Percentiles rank a stretch among this genome's conserved stretches.
phyloP scores from a whole-genome alignment of 2,329 filamentous ascomycete species.

The Beauveria caledonica region DNA sequence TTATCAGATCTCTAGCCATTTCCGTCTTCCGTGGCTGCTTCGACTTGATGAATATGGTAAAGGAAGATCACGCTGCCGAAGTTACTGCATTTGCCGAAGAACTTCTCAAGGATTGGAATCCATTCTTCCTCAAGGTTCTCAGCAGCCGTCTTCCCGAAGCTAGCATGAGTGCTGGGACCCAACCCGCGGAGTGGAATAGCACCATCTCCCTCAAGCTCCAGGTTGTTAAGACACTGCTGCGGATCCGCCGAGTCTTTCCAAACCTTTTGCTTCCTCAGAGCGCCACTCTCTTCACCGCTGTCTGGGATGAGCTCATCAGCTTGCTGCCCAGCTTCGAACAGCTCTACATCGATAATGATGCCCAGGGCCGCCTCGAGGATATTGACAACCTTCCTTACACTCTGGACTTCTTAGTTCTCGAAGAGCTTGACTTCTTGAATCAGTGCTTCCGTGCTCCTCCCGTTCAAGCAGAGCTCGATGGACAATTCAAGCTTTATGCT shows the following conservation, averaged over 20 bases:
- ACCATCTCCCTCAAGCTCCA: slow-evolving; percentile 83
- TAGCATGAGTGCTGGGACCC: slow-evolving; percentile 33
- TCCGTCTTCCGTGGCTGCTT: slow-evolving; percentile 88
- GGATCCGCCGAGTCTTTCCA: slow-evolving; percentile 77
- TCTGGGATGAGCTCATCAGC: slow-evolving; percentile 78
- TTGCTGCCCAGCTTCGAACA: slow-evolving; percentile 67
- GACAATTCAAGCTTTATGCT: slow-evolving; percentile 57
- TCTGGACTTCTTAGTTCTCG: slow-evolving; percentile 83
- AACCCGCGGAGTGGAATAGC: slow-evolving; percentile 68
- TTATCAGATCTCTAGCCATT: slow-evolving; percentile 75
- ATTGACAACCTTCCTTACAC: slow-evolving; percentile 89
- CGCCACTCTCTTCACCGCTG: slow-evolving; percentile 71
- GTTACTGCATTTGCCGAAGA: slow-evolving; percentile 88
- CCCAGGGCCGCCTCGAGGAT: slow-evolving; percentile 83
- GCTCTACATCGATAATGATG: slow-evolving; percentile 78
- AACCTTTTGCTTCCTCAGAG: slow-evolving; percentile 76
- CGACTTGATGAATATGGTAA: slow-evolving; percentile 91
- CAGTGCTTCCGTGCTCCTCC: slow-evolving; percentile 80
- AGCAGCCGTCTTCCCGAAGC: slow-evolving; percentile 67
- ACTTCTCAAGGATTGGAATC: slow-evolving; percentile 73
- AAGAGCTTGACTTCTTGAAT: slow-evolving; percentile 92
- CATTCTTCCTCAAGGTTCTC: slow-evolving; percentile 76
- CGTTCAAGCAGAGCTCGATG: slow-evolving; percentile 81
- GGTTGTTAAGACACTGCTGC: slow-evolving; percentile 87
- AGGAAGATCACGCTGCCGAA: slow-evolving; percentile 80